Conservation (phyloP, 1,284 basidiomycete species). For the Macrocystidia cucumis region DNA sequence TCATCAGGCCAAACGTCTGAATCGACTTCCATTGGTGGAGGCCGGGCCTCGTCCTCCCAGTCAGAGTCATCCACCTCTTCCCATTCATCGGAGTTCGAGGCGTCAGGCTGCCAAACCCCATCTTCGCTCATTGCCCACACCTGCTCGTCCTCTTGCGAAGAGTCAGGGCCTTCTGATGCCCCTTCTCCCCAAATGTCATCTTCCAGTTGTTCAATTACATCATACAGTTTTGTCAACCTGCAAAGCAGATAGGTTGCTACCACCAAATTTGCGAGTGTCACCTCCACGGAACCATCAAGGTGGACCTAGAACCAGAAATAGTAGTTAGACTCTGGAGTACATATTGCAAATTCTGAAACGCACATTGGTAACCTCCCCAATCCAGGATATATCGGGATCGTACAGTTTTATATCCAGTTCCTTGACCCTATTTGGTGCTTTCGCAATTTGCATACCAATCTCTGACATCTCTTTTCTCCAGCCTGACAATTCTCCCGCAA, state of each 20-base stretch:
- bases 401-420: background rate
- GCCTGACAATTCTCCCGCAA: constrained; percentile 45
- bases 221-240: constrained; percentile 63
- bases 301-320: constrained; percentile 40
- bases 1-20: constrained; percentile 13
- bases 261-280: constrained; percentile 51
- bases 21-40: constrained; percentile 23
- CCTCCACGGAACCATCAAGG: constrained; percentile 60
- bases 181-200: constrained; percentile 55
- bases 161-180: constrained; percentile 32
- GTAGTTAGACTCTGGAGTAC: constrained; percentile 4
- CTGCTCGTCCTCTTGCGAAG: constrained; percentile 26
- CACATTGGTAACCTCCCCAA: constrained; percentile 75
- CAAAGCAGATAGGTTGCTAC: constrained; percentile 47
- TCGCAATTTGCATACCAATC: constrained; percentile 52
- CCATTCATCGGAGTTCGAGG: constrained; percentile 27
- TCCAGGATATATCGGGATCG: constrained; percentile 42
- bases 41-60: constrained; percentile 21
- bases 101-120: constrained; percentile 36
- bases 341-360: constrained; percentile 16
- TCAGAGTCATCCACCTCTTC: constrained; percentile 29
- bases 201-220: constrained; percentile 73
- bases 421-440: constrained; percentile 13
- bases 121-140: constrained; percentile 50
- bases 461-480: constrained; percentile 67